Evolutionary conservation across 805 yeast genomes (phyloP), one percentile per base, ranked within the genome.

Genomic region (Zygoascus ofunaensis): DNA sequence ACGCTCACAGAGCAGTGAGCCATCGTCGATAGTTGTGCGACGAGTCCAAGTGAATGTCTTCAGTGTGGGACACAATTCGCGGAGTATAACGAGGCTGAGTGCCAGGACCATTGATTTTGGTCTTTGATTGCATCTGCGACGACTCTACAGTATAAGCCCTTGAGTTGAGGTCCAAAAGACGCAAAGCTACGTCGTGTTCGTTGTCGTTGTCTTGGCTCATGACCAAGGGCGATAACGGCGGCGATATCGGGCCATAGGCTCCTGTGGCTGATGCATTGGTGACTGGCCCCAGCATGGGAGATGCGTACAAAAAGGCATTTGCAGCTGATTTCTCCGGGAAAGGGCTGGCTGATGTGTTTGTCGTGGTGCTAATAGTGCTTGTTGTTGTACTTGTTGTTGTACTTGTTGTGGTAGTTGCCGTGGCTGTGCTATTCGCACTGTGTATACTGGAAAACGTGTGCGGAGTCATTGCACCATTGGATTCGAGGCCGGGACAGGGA

Each of bases 211-310:
- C 24, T 15, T 10, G 28, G 12, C 24, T 17, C 39, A 41, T 39
- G 39, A 32, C 46, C 33, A 26, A 37, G 10, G 49, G 49, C 12
- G 49, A 46, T n/a, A 41, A 41, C 4, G 49, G 49, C n/a, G 49
- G 30, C 12, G 30, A 26, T 8, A 26, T 26, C 30, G 30, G 30
- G 30, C 30, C 30, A 12, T 8, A 26, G 10, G 7, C 10, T 7
- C 30, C 30, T 7, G 7, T 26, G 30, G 10, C 30, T 7, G 30
- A 8, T 8, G 7, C 14, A 34, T 7, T n/a, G 10, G 14, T n/a
- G 14, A 18, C 23, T n/a, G 39, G 39, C n/a, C 8, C 26, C 26
- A 36, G n/a, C 26, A 36, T 7, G 14, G 39, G 39, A 5, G 39
- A 36, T 36, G 39, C 39, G 18, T 45, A 45, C n/a, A 45, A 26